Base-by-base conservation (phyloP, 352 stramenopile species). In the Phytophthora boehmeriae region DNA sequence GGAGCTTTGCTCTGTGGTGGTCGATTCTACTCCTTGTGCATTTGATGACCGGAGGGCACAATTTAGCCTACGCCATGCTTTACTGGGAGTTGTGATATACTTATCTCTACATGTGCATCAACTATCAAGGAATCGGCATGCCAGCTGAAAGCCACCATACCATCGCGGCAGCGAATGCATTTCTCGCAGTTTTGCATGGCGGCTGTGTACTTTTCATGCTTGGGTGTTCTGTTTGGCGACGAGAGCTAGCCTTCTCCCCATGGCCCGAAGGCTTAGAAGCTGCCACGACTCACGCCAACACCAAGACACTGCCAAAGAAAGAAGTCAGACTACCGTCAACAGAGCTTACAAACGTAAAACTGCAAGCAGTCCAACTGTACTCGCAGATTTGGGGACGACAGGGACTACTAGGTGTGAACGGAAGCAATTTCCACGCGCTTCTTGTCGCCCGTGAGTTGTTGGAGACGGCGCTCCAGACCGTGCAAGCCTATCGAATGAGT, bases 401-500 rank as follows among this genome's bases (percentile, higher is more conserved):
- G 23, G 59, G 59, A 5, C 23, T 67, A 14, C 10, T 67, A 11
- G 58, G 59, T 30, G 55, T 72, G 9, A 63, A 73, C 11, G 49
- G 64, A 8, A 56, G 17, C 4, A 64, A 54, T 19, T 74, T 77
- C 8, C 59, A 77, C 16, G 22, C 17, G 4, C 54, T 75, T 23
- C 32, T 71, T 25, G 34, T 75, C 17, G 23, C 22, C 4, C 67
- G 62, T 8, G 67, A 72, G 19, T 17, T 75, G 2, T 16, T 65
- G 11, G 67, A 75, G 42, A 66, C 62, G 2, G 35, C 28, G 2
- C 48, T 75, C 34, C 67, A 75, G 35, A 58, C 56, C 0, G 17
- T 69, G 1, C 66, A 71, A 52, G 61, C 61, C 14, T 71, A 75
- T 13, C 41, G 53, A 5, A 75, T 75, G 66, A 75, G 61, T 16